These are phyloP conservation scores for Caryocar brasiliense DNA, from an alignment of 441 rosid genomes.

Conservation along the genomic window DNA sequence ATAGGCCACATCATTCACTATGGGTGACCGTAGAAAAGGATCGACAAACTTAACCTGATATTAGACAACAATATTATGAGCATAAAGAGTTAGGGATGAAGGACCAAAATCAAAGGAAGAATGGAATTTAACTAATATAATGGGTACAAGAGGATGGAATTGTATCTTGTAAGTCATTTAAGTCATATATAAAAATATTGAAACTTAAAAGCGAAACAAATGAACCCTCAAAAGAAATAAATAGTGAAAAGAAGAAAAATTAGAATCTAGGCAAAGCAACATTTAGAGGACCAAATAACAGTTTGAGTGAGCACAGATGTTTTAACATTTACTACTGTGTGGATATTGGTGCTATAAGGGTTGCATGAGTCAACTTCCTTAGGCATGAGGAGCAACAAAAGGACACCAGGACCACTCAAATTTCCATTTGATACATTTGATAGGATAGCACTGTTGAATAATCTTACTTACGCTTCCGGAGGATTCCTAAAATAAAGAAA, in stretches of 20 bases:
- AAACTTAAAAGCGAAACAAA: background rate
- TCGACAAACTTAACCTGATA: conserved; percentile 79
- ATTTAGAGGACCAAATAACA: no score
- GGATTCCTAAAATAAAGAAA: background rate
- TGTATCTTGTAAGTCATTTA: background rate
- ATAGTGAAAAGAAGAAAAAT: no score
- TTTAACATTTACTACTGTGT: no score
- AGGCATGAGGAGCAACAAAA: no score
- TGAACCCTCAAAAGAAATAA: background rate
- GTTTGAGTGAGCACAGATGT: no score
- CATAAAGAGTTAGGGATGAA: background rate
- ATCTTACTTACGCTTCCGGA: background rate
- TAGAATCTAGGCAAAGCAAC: no score
- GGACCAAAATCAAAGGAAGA: background rate
- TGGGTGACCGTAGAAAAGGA: conserved; percentile 74
- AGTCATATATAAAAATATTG: background rate
- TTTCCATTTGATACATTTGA: background rate
- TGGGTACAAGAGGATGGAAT: background rate
- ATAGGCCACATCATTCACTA: conserved; percentile 71
- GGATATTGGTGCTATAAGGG: no score
- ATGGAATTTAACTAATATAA: background rate
- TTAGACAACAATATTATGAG: conserved; percentile 11
- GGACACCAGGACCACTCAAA: no score
- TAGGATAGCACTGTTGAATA: background rate
- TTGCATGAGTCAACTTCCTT: no score